phyloP scores from a whole-genome alignment of 345 rosid species.

The Citrus trifoliata region DNA sequence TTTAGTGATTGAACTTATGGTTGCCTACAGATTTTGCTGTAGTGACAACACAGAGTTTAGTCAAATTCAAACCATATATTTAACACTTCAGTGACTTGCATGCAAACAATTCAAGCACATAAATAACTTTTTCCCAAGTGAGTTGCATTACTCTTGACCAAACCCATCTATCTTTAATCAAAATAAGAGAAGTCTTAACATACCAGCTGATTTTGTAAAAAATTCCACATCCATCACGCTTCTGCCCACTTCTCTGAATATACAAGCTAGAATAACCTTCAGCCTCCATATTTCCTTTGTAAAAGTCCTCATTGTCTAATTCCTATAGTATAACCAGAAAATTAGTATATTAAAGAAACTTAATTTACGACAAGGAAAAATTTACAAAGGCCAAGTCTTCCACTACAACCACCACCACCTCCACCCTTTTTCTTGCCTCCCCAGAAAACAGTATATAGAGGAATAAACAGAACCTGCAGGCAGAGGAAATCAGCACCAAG shows the following conservation, averaged over 20 bases:
- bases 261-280: slow-evolving; percentile 71
- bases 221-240: slow-evolving; percentile 91
- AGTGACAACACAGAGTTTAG: neutral
- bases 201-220: slow-evolving; percentile 77
- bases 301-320: slow-evolving; percentile 77
- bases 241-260: slow-evolving; percentile 79
- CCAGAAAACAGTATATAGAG: neutral
- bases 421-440: neutral
- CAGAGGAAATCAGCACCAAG: slow-evolving; percentile 74
- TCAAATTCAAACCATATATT: neutral
- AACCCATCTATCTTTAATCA: neutral
- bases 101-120: neutral
- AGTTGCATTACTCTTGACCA: neutral
- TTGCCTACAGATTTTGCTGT: neutral
- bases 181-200: neutral
- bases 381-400: neutral
- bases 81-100: neutral
- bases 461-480: slow-evolving; percentile 56
- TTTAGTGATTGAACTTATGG: neutral
- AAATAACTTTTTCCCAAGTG: neutral
- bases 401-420: no score
- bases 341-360: neutral
- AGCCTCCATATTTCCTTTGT: slow-evolving; percentile 58
- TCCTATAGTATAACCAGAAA: slow-evolving; percentile 43
- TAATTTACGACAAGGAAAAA: neutral